Percentiles rank a stretch among this genome's conserved stretches.
These are phyloP conservation scores for Sedum album DNA, from an alignment of 164 flowering plant species.

Conservation along the genomic window DNA sequence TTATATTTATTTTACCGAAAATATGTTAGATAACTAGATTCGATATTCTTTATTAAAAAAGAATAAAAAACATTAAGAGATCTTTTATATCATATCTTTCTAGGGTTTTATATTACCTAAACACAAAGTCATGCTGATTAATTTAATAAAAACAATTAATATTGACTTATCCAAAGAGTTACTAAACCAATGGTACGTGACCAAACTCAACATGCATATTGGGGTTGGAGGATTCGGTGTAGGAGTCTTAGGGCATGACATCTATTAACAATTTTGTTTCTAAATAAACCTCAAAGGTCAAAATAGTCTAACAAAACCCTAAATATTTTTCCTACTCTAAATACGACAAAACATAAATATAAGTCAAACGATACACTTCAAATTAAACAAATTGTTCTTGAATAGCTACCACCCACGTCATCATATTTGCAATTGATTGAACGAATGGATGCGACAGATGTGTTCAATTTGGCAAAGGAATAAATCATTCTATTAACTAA, in stretches of 20 bases:
- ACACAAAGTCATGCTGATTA: neutral
- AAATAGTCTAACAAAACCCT: neutral
- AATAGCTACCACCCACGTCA: neutral
- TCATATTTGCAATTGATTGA: neutral
- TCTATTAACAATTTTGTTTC: neutral
- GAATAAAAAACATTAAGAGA: neutral
- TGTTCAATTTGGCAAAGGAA: neutral
- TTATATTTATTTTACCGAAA: no score
- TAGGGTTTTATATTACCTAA: neutral
- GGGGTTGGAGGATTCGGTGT: slow-evolving; percentile 7
- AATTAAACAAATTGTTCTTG: neutral
- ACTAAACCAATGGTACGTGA: neutral
- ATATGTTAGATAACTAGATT: neutral
- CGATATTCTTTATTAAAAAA: no score
- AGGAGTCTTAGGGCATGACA: slow-evolving; percentile 3
- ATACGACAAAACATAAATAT: neutral
- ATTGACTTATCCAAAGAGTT: neutral
- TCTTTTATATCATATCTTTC: no score
- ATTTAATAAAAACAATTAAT: no score
- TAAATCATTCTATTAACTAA: neutral
- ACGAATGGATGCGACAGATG: neutral
- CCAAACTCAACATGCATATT: neutral
- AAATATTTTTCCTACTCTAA: neutral
- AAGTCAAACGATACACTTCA: neutral
- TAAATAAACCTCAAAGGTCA: neutral